These are phyloP conservation scores for Quercus cerris DNA, from an alignment of 306 rosid species.

Conservation along the genomic window DNA sequence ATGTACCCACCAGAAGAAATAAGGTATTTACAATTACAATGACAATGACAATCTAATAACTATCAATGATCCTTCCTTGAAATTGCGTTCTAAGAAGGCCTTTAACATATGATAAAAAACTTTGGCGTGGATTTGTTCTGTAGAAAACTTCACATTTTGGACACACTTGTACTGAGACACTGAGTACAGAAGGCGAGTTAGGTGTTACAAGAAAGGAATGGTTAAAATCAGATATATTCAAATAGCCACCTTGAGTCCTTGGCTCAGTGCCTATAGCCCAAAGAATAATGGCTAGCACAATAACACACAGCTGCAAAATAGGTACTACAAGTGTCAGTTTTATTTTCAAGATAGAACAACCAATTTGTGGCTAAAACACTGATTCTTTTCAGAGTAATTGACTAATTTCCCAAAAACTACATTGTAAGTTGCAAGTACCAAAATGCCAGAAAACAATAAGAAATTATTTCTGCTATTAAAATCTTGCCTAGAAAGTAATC, in stretches of 20 bases:
- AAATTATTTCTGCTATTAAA: background rate
- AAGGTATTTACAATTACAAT: background rate
- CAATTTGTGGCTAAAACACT: background rate
- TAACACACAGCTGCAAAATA: slow-evolving; percentile 37
- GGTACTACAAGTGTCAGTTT: background rate
- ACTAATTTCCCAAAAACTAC: background rate
- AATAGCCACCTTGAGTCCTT: slow-evolving; percentile 13
- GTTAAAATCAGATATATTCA: slow-evolving; percentile 19
- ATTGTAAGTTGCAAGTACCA: background rate
- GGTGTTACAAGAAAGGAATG: slow-evolving; percentile 42
- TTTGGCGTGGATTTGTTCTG: background rate
- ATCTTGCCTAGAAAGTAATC: background rate
- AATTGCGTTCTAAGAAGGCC: slow-evolving; percentile 15
- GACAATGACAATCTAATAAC: slow-evolving; percentile 7
- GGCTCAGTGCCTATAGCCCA: slow-evolving; percentile 31
- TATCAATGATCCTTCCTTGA: slow-evolving; percentile 1
- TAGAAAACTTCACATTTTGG: slow-evolving; percentile 9
- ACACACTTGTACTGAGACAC: background rate
- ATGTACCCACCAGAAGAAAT: background rate
- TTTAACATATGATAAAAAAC: background rate
- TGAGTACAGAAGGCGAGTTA: background rate
- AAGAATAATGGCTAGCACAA: slow-evolving; percentile 18
- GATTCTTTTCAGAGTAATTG: background rate
- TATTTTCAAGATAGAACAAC: background rate
- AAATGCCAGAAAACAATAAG: background rate